Evolutionary conservation across 805 yeast genomes (phyloP), one percentile per base, ranked within the genome.

Genomic region (Cyberlindnera galapagoensis): DNA sequence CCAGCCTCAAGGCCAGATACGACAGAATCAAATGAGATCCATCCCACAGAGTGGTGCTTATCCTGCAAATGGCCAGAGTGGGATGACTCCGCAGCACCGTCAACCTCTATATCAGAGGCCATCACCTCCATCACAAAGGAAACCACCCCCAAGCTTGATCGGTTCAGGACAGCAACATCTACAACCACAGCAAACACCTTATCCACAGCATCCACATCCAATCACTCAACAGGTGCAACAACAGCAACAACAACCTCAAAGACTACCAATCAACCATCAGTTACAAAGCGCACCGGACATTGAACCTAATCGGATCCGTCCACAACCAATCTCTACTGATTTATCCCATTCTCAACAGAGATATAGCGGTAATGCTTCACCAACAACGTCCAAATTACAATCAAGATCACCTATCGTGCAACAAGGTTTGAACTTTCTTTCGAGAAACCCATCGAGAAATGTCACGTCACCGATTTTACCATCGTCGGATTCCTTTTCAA

Each of bases 401-500:
- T 40, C 39, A 13, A 52, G 56, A 42, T 53, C 62, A 24, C 68
- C 68, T 1, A 55, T 55, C 10, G 38, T 62, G 22, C 56, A 63
- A 12, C 67, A 63, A 36, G 62, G 67, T 1, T 36, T 56, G 15
- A 59, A 52, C 26, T 53, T 62, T 17, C 36, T 62, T n/a, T 41
- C 59, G 19, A 56, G 57, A 28, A 42, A 34, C 18, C 11, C 18
- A 9, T 24, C 47, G 3, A 43, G 52, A 27, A 49, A 36, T 18
- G 45, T 43, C 4, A 42, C 54, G 7, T 46, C 52, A 3, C 54
- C n/a, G n/a, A n/a, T n/a, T n/a, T n/a, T n/a, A n/a, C n/a, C 56
- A 8, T 34, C 39, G 28, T 3, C 17, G 38, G 21, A 15, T 9
- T 10, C 28, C 16, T 17, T 25, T 4, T 19, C 21, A 6, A 24